Evolutionary conservation across 1,139 yeast genomes (phyloP), one percentile per base, ranked within the genome.

Genomic region (Geotrichum candidum): DNA sequence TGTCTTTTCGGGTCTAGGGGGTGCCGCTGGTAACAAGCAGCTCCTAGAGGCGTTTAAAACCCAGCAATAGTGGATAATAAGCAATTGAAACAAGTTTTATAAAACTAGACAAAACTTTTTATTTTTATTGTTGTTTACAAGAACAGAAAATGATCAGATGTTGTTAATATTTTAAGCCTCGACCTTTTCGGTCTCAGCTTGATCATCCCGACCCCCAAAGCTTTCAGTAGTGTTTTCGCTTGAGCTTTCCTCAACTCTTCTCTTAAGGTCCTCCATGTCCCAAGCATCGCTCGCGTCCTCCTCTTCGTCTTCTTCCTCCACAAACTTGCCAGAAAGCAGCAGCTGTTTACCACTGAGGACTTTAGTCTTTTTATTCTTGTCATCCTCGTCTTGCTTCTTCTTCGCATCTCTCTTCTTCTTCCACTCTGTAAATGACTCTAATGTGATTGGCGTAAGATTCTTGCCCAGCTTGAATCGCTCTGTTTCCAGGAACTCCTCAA

Each of bases 401-500:
- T 84, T 83, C 65, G 81, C 82, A 65, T 77, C 77, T 68, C 90
- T 89, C 66, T 85, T 83, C 67, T 76, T 73, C 78, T 92, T 92
- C 99, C 99, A 95, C 70, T 82, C 82, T 53, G 82, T 82, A 74
- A 95, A 95, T n/a, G 91, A 74, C 64, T 88, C 92, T 50, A 84
- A 78, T 1, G 96, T 92, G 65, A 95, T 91, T 38, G 98, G 97
- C 1, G 97, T 92, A 71, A 91, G 82, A 59, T 84, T 82, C 63
- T 82, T 78, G 69, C 96, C 96, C 72, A 95, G 80, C 72, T 86
- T 87, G 66, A 85, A 88, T 77, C 98, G 86, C 77, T 94, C 99
- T 63, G 95, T 84, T 74, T 95, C 99, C 67, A 95, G 84, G 74
- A 94, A 94, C 67, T 95, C 99, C 76, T 95, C 99, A 69, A 95